phyloP scores from a whole-genome alignment of 129 eudicot genomes.

The Rutidosis leptorrhynchoides region DNA sequence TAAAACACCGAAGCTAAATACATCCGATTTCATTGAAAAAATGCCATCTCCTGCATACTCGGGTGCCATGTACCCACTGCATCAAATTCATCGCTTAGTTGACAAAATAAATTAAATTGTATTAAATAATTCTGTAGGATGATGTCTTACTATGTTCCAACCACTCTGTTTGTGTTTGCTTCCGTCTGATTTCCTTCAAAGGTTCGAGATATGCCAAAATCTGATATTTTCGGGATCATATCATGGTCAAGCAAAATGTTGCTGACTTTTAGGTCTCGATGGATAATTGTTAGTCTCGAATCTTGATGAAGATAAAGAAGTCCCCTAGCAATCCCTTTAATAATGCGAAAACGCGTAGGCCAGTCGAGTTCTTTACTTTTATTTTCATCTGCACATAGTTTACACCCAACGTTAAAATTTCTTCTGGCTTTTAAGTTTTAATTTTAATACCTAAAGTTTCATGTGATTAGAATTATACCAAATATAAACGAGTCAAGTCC shows the following conservation, averaged over 20 bases:
- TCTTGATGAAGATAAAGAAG: conserved; percentile 56
- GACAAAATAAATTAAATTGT: not conserved
- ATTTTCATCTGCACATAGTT: conserved; percentile 30
- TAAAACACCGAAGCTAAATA: conserved; percentile 51
- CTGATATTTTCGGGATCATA: conserved; percentile 53
- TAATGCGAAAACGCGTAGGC: conserved; percentile 41
- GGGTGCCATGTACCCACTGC: conserved; percentile 53
- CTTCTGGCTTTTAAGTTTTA: not conserved
- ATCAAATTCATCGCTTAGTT: not conserved
- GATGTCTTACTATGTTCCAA: conserved; percentile 49
- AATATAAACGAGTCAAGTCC: conserved; percentile 52
- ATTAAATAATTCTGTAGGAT: not conserved
- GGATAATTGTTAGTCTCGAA: conserved; percentile 48
- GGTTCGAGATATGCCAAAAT: conserved; percentile 51
- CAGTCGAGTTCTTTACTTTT: conserved; percentile 38
- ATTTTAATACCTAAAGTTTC: not conserved
- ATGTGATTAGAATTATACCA: conserved; percentile 21
- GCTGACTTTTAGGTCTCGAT: conserved; percentile 50
- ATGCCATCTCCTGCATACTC: conserved; percentile 57
- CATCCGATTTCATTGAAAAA: conserved; percentile 55
- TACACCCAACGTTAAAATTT: not conserved
- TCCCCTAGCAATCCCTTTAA: conserved; percentile 51
- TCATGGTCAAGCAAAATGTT: conserved; percentile 46
- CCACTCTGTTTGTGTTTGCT: conserved; percentile 49
- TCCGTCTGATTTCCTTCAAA: conserved; percentile 42